Evolutionary conservation across 148 eudicot genomes (phyloP).

Genomic region (Cornus florida): DNA sequence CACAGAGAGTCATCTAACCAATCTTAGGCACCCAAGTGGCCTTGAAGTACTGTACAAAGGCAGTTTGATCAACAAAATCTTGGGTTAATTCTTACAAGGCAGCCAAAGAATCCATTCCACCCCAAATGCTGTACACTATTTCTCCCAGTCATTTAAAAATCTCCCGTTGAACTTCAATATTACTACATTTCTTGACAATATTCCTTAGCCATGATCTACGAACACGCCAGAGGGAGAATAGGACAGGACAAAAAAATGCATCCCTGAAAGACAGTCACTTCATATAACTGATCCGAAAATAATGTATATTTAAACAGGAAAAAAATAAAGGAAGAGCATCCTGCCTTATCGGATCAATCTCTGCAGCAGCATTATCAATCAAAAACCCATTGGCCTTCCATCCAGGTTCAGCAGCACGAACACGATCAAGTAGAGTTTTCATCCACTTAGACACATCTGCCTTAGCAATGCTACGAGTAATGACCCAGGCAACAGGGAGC

Average conservation of each 20-base stretch:
- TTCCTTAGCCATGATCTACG: constrained; percentile 92
- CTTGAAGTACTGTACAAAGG: constrained; percentile 80
- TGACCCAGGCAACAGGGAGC: constrained; percentile 95
- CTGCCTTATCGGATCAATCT: constrained; percentile 89
- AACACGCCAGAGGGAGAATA: constrained; percentile 88
- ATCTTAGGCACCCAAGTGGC: constrained; percentile 88
- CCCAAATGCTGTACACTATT: constrained; percentile 69
- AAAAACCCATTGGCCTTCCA: constrained; percentile 84
- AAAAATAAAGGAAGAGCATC: constrained; percentile 16
- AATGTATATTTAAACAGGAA: background rate
- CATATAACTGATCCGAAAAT: constrained; percentile 13
- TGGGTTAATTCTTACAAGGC: constrained; percentile 58
- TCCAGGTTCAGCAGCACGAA: constrained; percentile 67
- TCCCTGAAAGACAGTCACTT: constrained; percentile 59
- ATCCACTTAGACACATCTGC: constrained; percentile 86
- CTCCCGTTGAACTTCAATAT: constrained; percentile 63
- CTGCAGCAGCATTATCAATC: constrained; percentile 89
- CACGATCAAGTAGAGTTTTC: constrained; percentile 76
- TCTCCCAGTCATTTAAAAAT: constrained; percentile 76
- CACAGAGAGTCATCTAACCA: constrained; percentile 52
- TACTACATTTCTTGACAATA: constrained; percentile 67
- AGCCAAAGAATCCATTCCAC: constrained; percentile 43
- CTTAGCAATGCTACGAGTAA: constrained; percentile 83
- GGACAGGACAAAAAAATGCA: constrained; percentile 73
- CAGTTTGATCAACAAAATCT: constrained; percentile 70